A percentile compares a stretch with the other conserved stretches of the same genome.
Conservation (phyloP, 345 rosid species). For the Aethionema arabicum region DNA sequence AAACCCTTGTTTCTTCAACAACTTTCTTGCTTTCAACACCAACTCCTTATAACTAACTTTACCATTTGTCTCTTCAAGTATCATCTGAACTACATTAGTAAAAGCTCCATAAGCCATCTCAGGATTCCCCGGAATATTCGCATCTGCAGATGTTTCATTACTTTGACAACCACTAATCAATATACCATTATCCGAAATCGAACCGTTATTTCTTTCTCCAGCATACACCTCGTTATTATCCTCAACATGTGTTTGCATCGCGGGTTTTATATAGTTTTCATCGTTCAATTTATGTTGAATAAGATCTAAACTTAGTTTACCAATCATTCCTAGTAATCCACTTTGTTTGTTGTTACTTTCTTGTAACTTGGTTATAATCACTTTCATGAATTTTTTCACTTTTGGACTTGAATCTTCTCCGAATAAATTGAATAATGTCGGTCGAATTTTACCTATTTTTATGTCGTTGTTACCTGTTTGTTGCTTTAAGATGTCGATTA, state of each 20-base stretch:
- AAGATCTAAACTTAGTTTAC: constrained; percentile 76
- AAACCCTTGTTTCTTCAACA: constrained; percentile 69
- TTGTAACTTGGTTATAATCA: constrained; percentile 60
- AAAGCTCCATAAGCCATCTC: constrained; percentile 79
- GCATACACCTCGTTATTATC: constrained; percentile 76
- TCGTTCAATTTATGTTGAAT: constrained; percentile 69
- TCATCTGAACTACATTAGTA: constrained; percentile 79
- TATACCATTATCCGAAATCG: constrained; percentile 68
- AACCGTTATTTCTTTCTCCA: constrained; percentile 50
- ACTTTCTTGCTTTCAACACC: constrained; percentile 58
- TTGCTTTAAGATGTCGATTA: constrained; percentile 83
- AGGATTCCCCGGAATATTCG: constrained; percentile 61
- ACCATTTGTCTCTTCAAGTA: constrained; percentile 58
- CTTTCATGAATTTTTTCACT: constrained; percentile 91
- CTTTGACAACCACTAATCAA: constrained; percentile 92
- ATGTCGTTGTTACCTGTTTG: constrained; percentile 80
- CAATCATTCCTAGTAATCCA: constrained; percentile 78
- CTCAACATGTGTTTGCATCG: constrained; percentile 59
- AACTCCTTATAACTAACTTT: constrained; percentile 54
- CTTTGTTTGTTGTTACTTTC: constrained; percentile 49
- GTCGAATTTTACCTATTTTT: constrained; percentile 79
- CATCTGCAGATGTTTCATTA: constrained; percentile 92
- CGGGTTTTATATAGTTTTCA: constrained; percentile 63
- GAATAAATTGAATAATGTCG: constrained; percentile 73
- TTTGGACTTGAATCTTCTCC: constrained; percentile 93